Evolutionary conservation across 805 yeast species (phyloP).

Genomic region (Kluyveromyces aestuarii): DNA sequence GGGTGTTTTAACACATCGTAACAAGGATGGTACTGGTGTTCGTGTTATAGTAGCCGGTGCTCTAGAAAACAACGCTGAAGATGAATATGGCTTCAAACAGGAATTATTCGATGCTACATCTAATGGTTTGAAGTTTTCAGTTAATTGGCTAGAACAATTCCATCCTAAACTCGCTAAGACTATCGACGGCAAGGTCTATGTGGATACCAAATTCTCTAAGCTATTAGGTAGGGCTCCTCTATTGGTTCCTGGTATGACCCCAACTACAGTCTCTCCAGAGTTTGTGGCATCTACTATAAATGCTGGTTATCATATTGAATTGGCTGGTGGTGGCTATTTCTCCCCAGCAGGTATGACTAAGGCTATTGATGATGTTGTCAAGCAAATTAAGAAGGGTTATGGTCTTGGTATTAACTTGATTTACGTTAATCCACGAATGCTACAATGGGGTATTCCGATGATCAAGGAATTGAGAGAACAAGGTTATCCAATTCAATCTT

Average conservation of each 20-base stretch:
- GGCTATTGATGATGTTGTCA: constrained; percentile 69
- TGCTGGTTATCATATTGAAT: constrained; percentile 95
- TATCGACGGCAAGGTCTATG: constrained; percentile 61
- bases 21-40: constrained; percentile 97
- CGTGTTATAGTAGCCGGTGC: constrained; percentile 93
- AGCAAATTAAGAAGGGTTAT: constrained; percentile 67
- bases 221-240: constrained; percentile 91
- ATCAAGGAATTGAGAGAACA: constrained; percentile 78
- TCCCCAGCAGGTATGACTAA: constrained; percentile 55
- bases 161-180: constrained; percentile 81
- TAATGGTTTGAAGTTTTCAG: constrained; percentile 65
- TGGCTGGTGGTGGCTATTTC: constrained; percentile 99
- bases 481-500: constrained; percentile 93
- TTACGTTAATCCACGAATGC: constrained; percentile 94
- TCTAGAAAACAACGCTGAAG: constrained; percentile 60
- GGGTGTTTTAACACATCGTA: constrained; percentile 92
- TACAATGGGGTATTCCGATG: constrained; percentile 98
- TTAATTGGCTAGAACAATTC: constrained; percentile 84
- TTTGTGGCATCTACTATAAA: constrained; percentile 90
- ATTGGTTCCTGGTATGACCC: constrained; percentile 99
- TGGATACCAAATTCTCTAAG: constrained; percentile 90
- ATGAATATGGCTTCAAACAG: constrained; percentile 92
- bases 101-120: constrained; percentile 74
- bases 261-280: constrained; percentile 90
- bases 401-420: constrained; percentile 89